A percentile compares a stretch with the other conserved stretches of the same genome.
phyloP scores from a whole-genome alignment of 2,329 filamentous ascomycete species.

The Fusarium pseudonygamai region DNA sequence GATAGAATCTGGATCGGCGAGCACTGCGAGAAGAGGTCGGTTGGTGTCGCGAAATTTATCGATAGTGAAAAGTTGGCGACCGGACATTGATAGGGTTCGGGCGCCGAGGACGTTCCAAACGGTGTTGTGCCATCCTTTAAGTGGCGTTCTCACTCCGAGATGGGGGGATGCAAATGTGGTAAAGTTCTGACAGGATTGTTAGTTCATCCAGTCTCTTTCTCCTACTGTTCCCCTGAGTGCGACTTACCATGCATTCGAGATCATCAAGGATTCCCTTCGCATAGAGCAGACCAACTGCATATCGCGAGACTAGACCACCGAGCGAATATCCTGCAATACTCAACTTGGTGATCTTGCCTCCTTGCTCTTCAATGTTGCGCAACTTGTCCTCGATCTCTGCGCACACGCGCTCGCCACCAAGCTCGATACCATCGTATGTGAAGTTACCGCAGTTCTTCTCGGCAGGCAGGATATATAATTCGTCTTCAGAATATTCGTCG shows the following conservation, averaged over 20 bases:
- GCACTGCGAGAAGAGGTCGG: slow-evolving; percentile 79
- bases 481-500: slow-evolving; percentile 67
- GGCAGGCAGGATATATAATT: slow-evolving; percentile 75
- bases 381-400: slow-evolving; percentile 73
- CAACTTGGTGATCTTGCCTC: slow-evolving; percentile 79
- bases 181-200: slow-evolving; percentile 73
- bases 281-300: slow-evolving; percentile 84
- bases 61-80: slow-evolving; percentile 86
- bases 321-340: slow-evolving; percentile 92
- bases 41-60: slow-evolving; percentile 86
- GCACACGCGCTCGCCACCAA: slow-evolving; percentile 73
- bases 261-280: slow-evolving; percentile 82
- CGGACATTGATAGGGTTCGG: slow-evolving; percentile 82
- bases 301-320: slow-evolving; percentile 86
- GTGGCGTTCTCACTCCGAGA: slow-evolving; percentile 77
- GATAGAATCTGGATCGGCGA: slow-evolving; percentile 85
- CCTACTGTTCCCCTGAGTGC: background rate
- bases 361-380: slow-evolving; percentile 64
- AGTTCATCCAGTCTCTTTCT: slow-evolving; percentile 1
- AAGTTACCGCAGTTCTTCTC: slow-evolving; percentile 79
- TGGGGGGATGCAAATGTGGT: slow-evolving; percentile 90
- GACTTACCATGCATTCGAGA: slow-evolving; percentile 76
- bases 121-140: slow-evolving; percentile 71
- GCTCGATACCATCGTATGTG: slow-evolving; percentile 76
- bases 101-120: slow-evolving; percentile 88